Base-by-base conservation (phyloP, 1,284 basidiomycete species). In the Papiliotrema fonsecae region DNA sequence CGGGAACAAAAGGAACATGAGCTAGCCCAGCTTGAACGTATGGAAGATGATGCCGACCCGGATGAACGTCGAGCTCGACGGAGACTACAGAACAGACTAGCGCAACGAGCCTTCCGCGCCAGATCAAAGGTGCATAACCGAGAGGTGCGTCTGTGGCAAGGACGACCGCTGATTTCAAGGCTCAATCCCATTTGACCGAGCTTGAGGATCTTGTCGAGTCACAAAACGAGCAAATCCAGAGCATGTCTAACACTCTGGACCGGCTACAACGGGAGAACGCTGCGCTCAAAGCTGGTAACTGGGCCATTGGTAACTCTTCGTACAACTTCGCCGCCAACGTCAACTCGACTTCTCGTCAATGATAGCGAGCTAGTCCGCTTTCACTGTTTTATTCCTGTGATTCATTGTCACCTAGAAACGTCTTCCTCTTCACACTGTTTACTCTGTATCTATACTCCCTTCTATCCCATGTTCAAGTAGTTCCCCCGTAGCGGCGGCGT, bases 41-140 rank as follows among this genome's bases (percentile, higher is more conserved):
- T 45, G 28, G 30, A 32, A 16, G n/a, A n/a, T 18, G 49, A 43
- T 22, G n/a, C n/a, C 34, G 40, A 34, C 14, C 2, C 32, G 30
- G 24, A 21, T 14, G 37, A 18, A 2, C 27, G 35, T 26, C 43
- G 42, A 19, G 54, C 53, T 26, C 38, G 42, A 30, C 14, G 54
- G 21, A 43, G 34, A 19, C 13, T 53, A 45, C 54, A 56, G 45
- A 56, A 56, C 32, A 25, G 51, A 24, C 22, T 52, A 5, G 54
- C 54, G 2, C 54, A 56, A 36, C 36, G 54, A 21, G 43, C 51
- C 9, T 56, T 53, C 40, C 26, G 54, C 10, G 54, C 54, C 1
- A 30, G 53, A 24, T 51, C 45, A 19, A 47, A 49, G 32, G 35
- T 51, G 2, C 37, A 42, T 4, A 41, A 41, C 41, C 24, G 40